A percentile compares a stretch with the other conserved stretches of the same genome.
phyloP scores from a whole-genome alignment of 148 eudicot genomes.

The Arctostaphylos glauca region DNA sequence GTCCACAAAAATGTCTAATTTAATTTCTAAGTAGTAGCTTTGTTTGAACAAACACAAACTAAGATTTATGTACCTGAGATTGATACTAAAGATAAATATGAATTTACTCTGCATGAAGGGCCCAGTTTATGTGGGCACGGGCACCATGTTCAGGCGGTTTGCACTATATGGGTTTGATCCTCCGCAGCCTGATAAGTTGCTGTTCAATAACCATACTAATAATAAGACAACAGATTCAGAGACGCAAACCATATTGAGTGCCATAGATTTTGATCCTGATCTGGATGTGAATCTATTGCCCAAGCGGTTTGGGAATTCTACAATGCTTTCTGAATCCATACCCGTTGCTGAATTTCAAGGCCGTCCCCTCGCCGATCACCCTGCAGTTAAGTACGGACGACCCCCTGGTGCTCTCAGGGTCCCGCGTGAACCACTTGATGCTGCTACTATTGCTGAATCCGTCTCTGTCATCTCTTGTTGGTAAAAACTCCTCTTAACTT shows the following conservation, averaged over 20 bases:
- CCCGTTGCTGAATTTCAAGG: constrained; percentile 86
- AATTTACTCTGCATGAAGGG: constrained; percentile 39
- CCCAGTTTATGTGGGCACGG: constrained; percentile 94
- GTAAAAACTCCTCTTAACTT: constrained; percentile 30
- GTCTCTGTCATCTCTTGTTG: constrained; percentile 95
- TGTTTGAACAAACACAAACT: neutral
- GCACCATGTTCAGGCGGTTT: constrained; percentile 84
- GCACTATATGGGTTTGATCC: constrained; percentile 94
- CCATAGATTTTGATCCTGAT: constrained; percentile 75
- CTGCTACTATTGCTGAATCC: constrained; percentile 80
- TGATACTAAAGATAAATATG: neutral
- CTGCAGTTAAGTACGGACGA: constrained; percentile 83
- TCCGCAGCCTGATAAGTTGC: constrained; percentile 46
- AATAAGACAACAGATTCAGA: constrained; percentile 26
- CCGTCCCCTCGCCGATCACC: constrained; percentile 90
- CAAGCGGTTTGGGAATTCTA: constrained; percentile 85
- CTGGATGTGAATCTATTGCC: constrained; percentile 75
- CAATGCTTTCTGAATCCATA: constrained; percentile 70
- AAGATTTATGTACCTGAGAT: neutral
- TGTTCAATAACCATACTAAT: constrained; percentile 2
- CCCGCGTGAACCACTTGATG: constrained; percentile 80
- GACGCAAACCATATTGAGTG: constrained; percentile 43
- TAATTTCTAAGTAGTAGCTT: neutral
- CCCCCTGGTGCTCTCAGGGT: constrained; percentile 76
- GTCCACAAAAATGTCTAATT: neutral